Conservation (phyloP, 129 eudicot species). For the Chrysanthemum makinoi region DNA sequence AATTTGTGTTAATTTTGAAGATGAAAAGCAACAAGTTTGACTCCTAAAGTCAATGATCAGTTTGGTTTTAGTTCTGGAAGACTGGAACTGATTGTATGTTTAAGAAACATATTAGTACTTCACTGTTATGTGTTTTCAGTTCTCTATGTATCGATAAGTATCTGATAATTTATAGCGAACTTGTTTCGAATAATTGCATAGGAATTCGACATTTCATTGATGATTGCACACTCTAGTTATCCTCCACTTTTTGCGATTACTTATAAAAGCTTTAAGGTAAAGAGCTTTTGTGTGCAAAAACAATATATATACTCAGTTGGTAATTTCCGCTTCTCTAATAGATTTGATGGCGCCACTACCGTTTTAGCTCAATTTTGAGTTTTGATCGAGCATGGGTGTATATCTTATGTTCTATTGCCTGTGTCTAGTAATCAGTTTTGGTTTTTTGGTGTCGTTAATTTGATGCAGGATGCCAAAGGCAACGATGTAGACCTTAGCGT, state of each 20-base stretch:
- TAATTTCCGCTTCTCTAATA: background rate
- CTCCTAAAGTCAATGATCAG: conserved; percentile 16
- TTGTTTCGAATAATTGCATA: background rate
- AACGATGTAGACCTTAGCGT: conserved; percentile 47
- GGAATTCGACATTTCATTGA: background rate
- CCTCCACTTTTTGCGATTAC: background rate
- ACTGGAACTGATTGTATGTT: background rate
- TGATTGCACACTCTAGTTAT: background rate
- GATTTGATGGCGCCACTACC: too few species aligned
- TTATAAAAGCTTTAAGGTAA: background rate
- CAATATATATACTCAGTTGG: background rate
- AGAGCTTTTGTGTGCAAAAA: background rate
- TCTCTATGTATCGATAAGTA: background rate
- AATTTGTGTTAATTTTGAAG: conserved; percentile 6
- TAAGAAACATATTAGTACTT: too few species aligned
- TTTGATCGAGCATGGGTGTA: too few species aligned
- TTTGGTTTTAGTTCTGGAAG: conserved; percentile 12
- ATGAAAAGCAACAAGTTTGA: conserved; percentile 1
- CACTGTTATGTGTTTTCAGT: background rate
- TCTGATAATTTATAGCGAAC: background rate
- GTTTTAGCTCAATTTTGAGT: too few species aligned
- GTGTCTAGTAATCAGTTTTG: background rate
- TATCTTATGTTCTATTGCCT: too few species aligned
- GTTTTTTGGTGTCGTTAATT: background rate
- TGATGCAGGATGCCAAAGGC: conserved; percentile 51